Conservation (phyloP, 345 rosid genomes). For the Firmiana major region DNA sequence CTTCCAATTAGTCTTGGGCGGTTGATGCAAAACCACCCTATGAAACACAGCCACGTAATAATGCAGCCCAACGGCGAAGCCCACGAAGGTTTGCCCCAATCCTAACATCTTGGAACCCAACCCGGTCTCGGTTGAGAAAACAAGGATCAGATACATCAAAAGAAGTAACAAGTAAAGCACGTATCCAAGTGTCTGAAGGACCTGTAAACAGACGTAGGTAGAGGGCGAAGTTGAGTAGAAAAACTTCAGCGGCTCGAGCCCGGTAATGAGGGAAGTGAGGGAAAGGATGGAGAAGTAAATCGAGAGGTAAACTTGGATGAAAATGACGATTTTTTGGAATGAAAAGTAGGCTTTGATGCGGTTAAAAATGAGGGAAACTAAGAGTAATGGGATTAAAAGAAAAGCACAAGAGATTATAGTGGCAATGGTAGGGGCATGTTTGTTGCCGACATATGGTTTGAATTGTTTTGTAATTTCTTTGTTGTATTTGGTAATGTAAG, state of each 20-base stretch:
- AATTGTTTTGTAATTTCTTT: conserved; percentile 76
- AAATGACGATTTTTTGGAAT: conserved; percentile 71
- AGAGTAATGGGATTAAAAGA: conserved; percentile 64
- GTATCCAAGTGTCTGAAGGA: conserved; percentile 75
- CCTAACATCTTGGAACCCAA: conserved; percentile 62
- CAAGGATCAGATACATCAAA: conserved; percentile 70
- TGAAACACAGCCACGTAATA: conserved; percentile 91
- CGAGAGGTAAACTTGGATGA: conserved; percentile 85
- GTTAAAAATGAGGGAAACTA: conserved; percentile 75
- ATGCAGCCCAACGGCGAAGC: conserved; percentile 78
- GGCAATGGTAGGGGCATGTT: conserved; percentile 70
- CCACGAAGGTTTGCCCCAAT: conserved; percentile 64
- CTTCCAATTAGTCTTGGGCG: conserved; percentile 92
- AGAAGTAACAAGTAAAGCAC: conserved; percentile 67
- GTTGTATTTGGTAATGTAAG: conserved; percentile 71
- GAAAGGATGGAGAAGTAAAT: conserved; percentile 91
- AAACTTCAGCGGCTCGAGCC: conserved; percentile 80
- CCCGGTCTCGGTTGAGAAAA: conserved; percentile 68
- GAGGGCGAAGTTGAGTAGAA: conserved; percentile 76
- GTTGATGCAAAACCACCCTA: conserved; percentile 68
- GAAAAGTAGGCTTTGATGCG: conserved; percentile 85
- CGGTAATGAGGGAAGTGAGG: conserved; percentile 62
- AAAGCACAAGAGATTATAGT: conserved; percentile 60
- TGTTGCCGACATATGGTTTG: conserved; percentile 75
- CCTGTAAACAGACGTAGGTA: conserved; percentile 67